Percentiles rank a stretch among this genome's conserved stretches.
Conservation (phyloP, 2,329 filamentous ascomycete species). For the Xylariaceae sp. region DNA sequence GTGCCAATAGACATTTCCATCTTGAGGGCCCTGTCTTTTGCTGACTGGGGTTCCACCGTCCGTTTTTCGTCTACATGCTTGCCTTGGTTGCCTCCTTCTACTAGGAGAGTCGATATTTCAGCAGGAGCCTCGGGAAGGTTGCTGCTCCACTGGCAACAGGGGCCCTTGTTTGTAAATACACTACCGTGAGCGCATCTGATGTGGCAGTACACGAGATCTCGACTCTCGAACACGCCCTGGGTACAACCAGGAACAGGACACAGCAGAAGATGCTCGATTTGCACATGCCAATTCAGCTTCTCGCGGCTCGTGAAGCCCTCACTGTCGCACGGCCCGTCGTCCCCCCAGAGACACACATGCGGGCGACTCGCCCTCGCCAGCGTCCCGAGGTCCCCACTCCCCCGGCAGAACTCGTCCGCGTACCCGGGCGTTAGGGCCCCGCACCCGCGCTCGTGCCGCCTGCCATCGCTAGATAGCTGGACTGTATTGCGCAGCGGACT, state of each 20-base stretch:
- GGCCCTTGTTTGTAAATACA: constrained; percentile 10
- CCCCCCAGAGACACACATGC: constrained; percentile 45
- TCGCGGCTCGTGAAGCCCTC: constrained; percentile 42
- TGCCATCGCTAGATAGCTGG: background rate
- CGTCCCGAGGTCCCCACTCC: constrained; percentile 10
- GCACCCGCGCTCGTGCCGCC: background rate
- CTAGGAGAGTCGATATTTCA: background rate
- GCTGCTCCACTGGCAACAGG: constrained; percentile 21
- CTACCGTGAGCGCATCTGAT: constrained; percentile 40
- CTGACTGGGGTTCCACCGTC: background rate
- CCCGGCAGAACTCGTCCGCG: background rate
- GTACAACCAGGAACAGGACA: constrained; percentile 45
- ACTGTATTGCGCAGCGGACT: constrained; percentile 27
- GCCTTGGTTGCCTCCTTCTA: background rate
- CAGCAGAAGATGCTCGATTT: constrained; percentile 46
- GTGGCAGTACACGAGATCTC: constrained; percentile 42
- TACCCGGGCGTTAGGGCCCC: background rate
- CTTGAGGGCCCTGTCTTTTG: constrained; percentile 32
- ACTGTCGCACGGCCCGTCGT: constrained; percentile 36
- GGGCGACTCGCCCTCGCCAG: constrained; percentile 35
- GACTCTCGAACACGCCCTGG: constrained; percentile 40
- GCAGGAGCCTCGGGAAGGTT: constrained; percentile 15
- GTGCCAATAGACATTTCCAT: constrained; percentile 34
- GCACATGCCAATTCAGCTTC: constrained; percentile 48
- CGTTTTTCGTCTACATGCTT: constrained; percentile 1